Evolutionary conservation across 768 basidiomycete species (phyloP).

Genomic region (Tylopilus balloui): DNA sequence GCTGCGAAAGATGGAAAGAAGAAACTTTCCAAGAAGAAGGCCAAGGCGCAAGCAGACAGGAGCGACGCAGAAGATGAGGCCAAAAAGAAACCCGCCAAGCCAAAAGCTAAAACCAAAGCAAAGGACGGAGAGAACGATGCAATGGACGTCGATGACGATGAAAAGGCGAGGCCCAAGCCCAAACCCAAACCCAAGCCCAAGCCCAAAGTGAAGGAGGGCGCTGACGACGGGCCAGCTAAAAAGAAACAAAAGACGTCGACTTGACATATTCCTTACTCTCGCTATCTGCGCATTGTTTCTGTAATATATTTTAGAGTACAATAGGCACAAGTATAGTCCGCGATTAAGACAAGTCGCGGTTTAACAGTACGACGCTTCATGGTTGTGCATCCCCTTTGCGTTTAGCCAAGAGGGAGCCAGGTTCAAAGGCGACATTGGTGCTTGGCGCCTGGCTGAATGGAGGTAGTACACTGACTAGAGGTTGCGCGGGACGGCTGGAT

Average conservation of each 20-base stretch:
- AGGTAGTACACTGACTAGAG: slow-evolving; percentile 46
- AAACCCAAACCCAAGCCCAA: slow-evolving; percentile 42
- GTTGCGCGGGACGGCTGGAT: slow-evolving; percentile 38
- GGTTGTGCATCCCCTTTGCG: slow-evolving; percentile 32
- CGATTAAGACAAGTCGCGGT: slow-evolving; percentile 8
- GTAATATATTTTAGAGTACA: slow-evolving; percentile 24
- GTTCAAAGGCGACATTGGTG: slow-evolving; percentile 55
- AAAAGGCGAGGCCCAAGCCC: slow-evolving; percentile 32
- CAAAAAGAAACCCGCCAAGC: slow-evolving; percentile 46
- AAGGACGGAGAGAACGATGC: slow-evolving; percentile 42
- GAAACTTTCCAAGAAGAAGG: slow-evolving; percentile 39
- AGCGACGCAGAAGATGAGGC: slow-evolving; percentile 42
- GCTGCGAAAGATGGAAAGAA: slow-evolving; percentile 34
- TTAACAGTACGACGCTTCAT: slow-evolving; percentile 3
- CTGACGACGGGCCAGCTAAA: slow-evolving; percentile 56
- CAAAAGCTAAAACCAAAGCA: slow-evolving; percentile 39
- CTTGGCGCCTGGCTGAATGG: slow-evolving; percentile 32
- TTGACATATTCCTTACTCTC: slow-evolving; percentile 17
- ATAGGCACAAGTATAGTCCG: slow-evolving; percentile 8
- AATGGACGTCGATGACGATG: slow-evolving; percentile 46
- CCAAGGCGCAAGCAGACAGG: slow-evolving; percentile 40
- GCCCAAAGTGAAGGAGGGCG: slow-evolving; percentile 32
- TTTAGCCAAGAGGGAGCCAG: slow-evolving; percentile 69
- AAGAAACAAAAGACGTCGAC: slow-evolving; percentile 67
- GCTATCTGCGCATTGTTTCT: slow-evolving; percentile 2